phyloP scores from a whole-genome alignment of 2,329 filamentous ascomycete genomes.

The Westerdykella aurantiaca region DNA sequence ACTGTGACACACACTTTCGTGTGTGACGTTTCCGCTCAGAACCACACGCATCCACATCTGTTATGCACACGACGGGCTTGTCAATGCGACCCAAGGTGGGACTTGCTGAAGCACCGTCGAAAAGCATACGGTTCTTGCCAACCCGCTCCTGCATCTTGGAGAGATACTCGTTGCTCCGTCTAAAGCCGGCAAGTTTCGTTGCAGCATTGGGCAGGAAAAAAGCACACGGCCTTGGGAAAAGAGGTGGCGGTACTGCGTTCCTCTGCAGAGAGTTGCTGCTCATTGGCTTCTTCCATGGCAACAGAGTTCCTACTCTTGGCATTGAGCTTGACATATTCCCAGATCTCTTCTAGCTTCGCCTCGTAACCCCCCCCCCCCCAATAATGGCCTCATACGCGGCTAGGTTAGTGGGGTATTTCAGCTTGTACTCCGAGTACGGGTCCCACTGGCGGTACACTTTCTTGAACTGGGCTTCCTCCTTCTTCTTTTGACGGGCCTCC shows the following conservation, averaged over 20 bases:
- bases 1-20: not conserved
- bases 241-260: not conserved
- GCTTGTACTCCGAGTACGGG: constrained; percentile 29
- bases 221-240: no score
- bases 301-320: constrained; percentile 7
- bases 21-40: no score
- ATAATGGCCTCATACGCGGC: constrained; percentile 20
- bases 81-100: no score
- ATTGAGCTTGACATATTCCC: no score
- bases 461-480: constrained; percentile 64
- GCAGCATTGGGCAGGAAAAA: no score
- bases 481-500: constrained; percentile 57
- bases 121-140: no score
- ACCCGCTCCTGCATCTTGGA: no score
- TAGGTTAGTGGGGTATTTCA: constrained; percentile 21
- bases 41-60: no score
- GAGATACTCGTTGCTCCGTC: no score
- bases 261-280: constrained; percentile 10
- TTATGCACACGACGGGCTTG: no score
- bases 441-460: constrained; percentile 60
- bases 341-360: constrained; percentile 17
- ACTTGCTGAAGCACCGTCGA: no score
- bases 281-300: constrained; percentile 5
- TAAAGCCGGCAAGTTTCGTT: no score
- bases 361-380: constrained; percentile 21